phyloP scores from a whole-genome alignment of 108 stramenopile genomes.

The Fragilaria crotonensis region DNA sequence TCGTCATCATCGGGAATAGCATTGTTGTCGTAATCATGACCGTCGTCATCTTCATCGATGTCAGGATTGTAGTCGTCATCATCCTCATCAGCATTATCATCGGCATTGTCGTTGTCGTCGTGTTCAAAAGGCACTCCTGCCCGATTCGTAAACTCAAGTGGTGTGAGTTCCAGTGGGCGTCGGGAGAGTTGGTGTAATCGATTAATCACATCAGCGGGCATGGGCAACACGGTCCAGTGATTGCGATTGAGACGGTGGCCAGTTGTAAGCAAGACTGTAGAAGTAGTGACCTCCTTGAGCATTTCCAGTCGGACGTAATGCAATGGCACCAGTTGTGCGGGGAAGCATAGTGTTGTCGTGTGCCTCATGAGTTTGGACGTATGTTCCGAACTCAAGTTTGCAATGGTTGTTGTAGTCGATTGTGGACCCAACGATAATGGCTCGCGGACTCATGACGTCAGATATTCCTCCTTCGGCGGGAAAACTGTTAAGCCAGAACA shows the following conservation, averaged over 20 bases:
- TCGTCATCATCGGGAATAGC: neutral
- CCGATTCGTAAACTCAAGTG: neutral
- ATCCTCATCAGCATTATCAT: neutral
- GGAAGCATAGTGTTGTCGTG: slow-evolving; percentile 9
- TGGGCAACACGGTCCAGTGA: slow-evolving; percentile 1
- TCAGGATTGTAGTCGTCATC: neutral
- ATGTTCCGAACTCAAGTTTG: slow-evolving; percentile 23
- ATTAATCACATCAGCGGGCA: slow-evolving; percentile 7
- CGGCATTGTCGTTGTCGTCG: neutral
- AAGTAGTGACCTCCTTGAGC: slow-evolving; percentile 2
- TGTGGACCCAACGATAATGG: slow-evolving; percentile 1
- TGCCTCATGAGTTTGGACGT: slow-evolving; percentile 33
- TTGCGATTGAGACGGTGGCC: neutral
- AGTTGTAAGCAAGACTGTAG: neutral
- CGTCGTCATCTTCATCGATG: slow-evolving; percentile 4
- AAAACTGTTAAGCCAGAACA: slow-evolving; percentile 11
- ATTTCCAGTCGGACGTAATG: slow-evolving; percentile 12
- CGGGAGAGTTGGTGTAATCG: slow-evolving; percentile 3
- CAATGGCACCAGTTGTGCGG: slow-evolving; percentile 24
- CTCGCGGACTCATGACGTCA: slow-evolving; percentile 11
- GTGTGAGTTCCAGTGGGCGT: neutral
- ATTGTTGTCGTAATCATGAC: slow-evolving; percentile 1
- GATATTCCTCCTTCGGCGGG: slow-evolving; percentile 17
- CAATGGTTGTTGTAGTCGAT: slow-evolving; percentile 14
- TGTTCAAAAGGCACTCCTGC: no score